Evolutionary conservation across 2,329 filamentous ascomycete species (phyloP), one percentile per base, ranked within the genome.

Genomic region (Pseudocercospora eumusae): DNA sequence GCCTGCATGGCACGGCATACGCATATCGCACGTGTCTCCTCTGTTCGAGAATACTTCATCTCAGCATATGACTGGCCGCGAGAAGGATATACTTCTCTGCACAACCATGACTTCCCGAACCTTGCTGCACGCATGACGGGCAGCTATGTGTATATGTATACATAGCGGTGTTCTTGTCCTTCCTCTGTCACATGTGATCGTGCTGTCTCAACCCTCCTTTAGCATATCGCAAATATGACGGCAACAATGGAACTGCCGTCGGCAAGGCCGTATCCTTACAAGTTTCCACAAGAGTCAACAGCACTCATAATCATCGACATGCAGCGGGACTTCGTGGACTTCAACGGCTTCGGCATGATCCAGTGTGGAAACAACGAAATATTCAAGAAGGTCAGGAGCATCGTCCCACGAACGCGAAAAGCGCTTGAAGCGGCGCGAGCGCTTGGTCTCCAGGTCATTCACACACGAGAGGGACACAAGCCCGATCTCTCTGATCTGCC

Each of bases 401-500:
- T 74, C 31, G 66, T 73, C 3, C 72, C 72, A 2, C 61, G 55
- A 15, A 68, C 68, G 8, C 67, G 68, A 56, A 52, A 74, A 63
- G 72, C 81, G 6, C 73, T 83, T 3, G 71, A 78, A 52, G 73
- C 76, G 13, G 80, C 77, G 60, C 75, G 80, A 57, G 67, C 67
- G 60, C 71, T 77, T 58, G 77, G 80, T 56, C 67, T 84, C 65
- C 72, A 78, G 11, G 74, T 83, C 25, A 74, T 83, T 28, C 81
- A 83, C 65, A 82, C 80, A 3, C 75, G 81, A 61, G 80, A 82
- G 72, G 80, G 81, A 15, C 80, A 83, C 61, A 73, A 75, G 20
- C 80, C 81, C 8, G 80, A 84, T 67, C 75, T 85, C 10, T 80
- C 81, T 4, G 82, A 85, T 69, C 77, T 81, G 44, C 81, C 82